Base-by-base conservation (phyloP, 345 rosid species). In the Eutrema yunnanense region DNA sequence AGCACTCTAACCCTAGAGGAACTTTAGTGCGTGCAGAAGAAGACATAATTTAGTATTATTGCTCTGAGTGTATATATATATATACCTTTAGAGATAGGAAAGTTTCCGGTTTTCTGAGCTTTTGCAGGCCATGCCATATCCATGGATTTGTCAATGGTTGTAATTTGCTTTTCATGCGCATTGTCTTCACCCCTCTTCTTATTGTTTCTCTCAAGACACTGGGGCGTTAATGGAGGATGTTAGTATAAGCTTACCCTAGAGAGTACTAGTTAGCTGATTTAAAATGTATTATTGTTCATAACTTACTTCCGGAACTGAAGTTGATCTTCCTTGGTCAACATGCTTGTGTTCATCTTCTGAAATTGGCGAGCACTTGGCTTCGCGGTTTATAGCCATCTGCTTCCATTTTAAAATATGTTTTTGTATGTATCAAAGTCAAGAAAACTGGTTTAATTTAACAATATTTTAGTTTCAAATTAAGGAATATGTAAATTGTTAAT, bases 311-410 rank as follows among this genome's bases (percentile, higher is more conserved):
- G 46, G 64, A 44, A 36, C 51, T 27, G 80, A 65, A 27, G 68
- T 22, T 65, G 72, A 50, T 65, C 62, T 71, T 71, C 57, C 73
- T 56, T 77, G 76, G 54, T 77, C 73, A 49, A 77, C 51, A 51
- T 71, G 69, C 16, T 72, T 77, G 50, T 75, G 75, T 40, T 81
- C 84, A 52, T 85, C 86, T 72, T 82, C 88, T 41, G 88, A 67
- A 72, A 82, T 79, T 4, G 78, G 84, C n/a, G 56, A 9, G 75
- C 90, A 87, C 67, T 83, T 91, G 3, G 74, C 87, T 49, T 81
- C 92, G 0, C 92, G 92, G 72, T 87, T 85, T 47, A 82, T 87
- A 51, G 89, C 92, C 84, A 80, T 81, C 97, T 94, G 64, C 9
- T 33, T 77, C 62, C 80, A 76, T 46, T 57, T 36, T 10, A 0